Evolutionary conservation across 139 green algal species (phyloP).

Genomic region (Gonium pectorale): DNA sequence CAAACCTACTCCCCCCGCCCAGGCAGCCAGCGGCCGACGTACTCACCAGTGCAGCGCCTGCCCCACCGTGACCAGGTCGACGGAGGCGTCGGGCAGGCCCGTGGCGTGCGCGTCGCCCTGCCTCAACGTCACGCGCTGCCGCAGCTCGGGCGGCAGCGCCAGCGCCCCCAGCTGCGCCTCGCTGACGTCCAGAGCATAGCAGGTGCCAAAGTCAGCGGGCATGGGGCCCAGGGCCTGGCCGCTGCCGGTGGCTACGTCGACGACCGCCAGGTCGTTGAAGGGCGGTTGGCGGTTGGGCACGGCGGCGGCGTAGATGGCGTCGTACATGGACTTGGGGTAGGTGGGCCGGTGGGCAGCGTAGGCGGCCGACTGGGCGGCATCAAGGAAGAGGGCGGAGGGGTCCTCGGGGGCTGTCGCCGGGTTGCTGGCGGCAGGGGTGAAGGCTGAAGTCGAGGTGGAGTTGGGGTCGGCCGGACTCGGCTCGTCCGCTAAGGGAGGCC

Average conservation of each 20-base stretch:
- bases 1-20: neutral
- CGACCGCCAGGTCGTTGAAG: conserved; percentile 30
- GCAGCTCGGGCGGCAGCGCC: neutral
- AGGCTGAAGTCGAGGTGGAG: no score
- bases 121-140: neutral
- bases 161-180: conserved; percentile 4
- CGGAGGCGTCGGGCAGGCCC: neutral
- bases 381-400: neutral
- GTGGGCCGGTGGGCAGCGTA: conserved; percentile 22
- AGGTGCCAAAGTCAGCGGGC: conserved; percentile 16
- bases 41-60: conserved; percentile 38
- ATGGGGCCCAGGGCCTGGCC: conserved; percentile 32
- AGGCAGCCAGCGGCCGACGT: no score
- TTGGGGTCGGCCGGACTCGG: no score
- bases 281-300: conserved; percentile 11
- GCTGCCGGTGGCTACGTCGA: conserved; percentile 26
- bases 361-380: neutral
- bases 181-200: conserved; percentile 36
- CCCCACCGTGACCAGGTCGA: conserved; percentile 28
- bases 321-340: conserved; percentile 25
- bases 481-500: no score
- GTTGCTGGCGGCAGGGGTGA: no score
- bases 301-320: neutral
- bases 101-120: conserved; percentile 36
- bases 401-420: no score